Evolutionary conservation across 164 flowering plant genomes (phyloP), one percentile per base, ranked within the genome.

Genomic region (Stephania yunnanensis): DNA sequence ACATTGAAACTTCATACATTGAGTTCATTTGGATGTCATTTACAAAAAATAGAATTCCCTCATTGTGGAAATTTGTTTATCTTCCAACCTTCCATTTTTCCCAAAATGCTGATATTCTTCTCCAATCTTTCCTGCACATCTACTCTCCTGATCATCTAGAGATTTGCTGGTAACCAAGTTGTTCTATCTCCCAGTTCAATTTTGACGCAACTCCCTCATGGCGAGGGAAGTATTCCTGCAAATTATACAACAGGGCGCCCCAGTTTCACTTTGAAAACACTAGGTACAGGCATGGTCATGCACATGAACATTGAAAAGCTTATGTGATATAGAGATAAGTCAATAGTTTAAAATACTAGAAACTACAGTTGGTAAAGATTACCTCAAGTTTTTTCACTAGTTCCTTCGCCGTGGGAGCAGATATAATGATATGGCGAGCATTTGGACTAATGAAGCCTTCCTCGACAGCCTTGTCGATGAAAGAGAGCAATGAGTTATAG

Each of bases 141-240:
- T 15, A 70, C 74, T 64, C 20, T 72, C 20, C 74, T 46, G 68
- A 76, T 87, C 77, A 87, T 71, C 92, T 86, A 7, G 94, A 87
- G 61, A 90, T 82, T 70, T 88, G 83, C 22, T 93, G 48, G 82
- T 86, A 89, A 53, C 89, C 87, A 53, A 90, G 84, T 84, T 87
- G 89, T 77, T 90, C 98, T 75, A 78, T 87, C 87, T 92, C 96
- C 98, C 98, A 94, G 84, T 83, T 87, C 83, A 84, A 78, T 82
- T 91, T 90, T 9, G 95, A 82, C 29, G 89, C 91, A 71, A 87
- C 97, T 70, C 90, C 75, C 79, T 94, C 97, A 73, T 94, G 98
- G 78, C 88, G 82, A 3, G 97, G 99, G 15, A 84, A 86, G 75
- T 96, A 96, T 72, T 94, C 99, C 99, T 96, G 74, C 10, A 73